These are phyloP conservation scores for Clonostachys rhizophaga DNA, from an alignment of 2,329 filamentous ascomycete genomes.

Conservation along the genomic window DNA sequence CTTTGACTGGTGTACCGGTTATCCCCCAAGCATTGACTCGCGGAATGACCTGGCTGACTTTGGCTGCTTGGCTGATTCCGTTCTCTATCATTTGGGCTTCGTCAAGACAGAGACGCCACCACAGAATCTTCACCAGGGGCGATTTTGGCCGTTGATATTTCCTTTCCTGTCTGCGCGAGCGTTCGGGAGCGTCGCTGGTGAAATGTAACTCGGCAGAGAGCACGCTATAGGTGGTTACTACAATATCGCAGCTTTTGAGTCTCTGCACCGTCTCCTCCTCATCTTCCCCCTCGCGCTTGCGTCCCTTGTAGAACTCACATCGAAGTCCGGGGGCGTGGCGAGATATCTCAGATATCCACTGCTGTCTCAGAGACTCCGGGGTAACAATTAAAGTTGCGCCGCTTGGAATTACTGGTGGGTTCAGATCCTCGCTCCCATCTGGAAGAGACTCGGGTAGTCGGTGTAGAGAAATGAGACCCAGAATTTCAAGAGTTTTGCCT, in stretches of 20 bases:
- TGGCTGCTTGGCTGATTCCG: conserved; percentile 78
- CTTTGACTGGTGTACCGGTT: conserved; percentile 80
- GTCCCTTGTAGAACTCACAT: conserved; percentile 53
- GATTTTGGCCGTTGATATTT: conserved; percentile 65
- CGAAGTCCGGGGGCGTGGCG: conserved; percentile 53
- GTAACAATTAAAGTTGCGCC: conserved; percentile 59
- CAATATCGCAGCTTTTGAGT: conserved; percentile 49
- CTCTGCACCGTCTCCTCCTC: conserved; percentile 33
- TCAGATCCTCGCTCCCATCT: neutral
- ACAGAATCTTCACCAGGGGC: conserved; percentile 74
- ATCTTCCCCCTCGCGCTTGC: conserved; percentile 23
- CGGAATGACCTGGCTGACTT: conserved; percentile 74
- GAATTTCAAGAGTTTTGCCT: conserved; percentile 74
- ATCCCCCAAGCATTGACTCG: conserved; percentile 88
- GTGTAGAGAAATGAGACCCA: conserved; percentile 66
- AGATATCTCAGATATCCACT: conserved; percentile 58
- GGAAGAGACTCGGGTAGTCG: conserved; percentile 22
- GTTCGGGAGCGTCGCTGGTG: conserved; percentile 63
- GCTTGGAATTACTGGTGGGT: conserved; percentile 37
- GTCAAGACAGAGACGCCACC: conserved; percentile 80
- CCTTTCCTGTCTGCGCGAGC: conserved; percentile 60
- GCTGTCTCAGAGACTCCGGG: conserved; percentile 48
- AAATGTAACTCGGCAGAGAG: conserved; percentile 80
- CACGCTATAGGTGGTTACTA: conserved; percentile 63
- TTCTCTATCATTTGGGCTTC: conserved; percentile 93